phyloP scores from a whole-genome alignment of 371 early-diverging fungal species.

The Umbelopsis sp. region DNA sequence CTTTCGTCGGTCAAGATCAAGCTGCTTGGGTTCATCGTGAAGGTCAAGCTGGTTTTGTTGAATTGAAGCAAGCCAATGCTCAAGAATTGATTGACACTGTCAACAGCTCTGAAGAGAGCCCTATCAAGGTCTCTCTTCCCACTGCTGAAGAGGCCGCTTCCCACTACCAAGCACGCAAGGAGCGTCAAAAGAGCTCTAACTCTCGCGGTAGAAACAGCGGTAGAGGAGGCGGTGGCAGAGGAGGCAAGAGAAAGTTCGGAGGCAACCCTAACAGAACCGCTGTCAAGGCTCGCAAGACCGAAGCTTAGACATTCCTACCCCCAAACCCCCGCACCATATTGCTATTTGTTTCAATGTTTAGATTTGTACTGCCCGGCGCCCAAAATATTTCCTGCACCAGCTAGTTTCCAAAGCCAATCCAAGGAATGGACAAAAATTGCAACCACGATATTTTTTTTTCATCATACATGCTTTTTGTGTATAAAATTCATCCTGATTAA shows the following conservation, averaged over 20 bases:
- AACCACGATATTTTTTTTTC: no score
- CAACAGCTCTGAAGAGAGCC: background rate
- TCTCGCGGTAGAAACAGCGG: background rate
- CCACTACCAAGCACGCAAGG: background rate
- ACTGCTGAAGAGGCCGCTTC: background rate
- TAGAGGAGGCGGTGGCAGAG: slow-evolving; percentile 15
- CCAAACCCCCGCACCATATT: background rate
- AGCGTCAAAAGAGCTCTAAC: background rate
- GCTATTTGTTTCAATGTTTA: background rate
- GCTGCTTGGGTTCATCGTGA: background rate
- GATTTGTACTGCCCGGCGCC: background rate
- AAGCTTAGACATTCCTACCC: background rate
- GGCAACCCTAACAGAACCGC: slow-evolving; percentile 14
- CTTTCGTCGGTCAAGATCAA: background rate
- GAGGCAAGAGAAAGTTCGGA: slow-evolving; percentile 19
- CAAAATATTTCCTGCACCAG: no score
- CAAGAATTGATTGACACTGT: slow-evolving; percentile 1
- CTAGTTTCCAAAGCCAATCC: no score
- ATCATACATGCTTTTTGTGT: slow-evolving; percentile 3
- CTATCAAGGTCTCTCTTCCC: background rate
- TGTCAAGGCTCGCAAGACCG: slow-evolving; percentile 9
- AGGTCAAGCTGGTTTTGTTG: background rate
- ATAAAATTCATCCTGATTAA: background rate
- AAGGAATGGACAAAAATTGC: no score
- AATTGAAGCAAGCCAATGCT: slow-evolving; percentile 6